Conservation (phyloP, 768 basidiomycete genomes). For the Rhizopogon vinicolor region DNA sequence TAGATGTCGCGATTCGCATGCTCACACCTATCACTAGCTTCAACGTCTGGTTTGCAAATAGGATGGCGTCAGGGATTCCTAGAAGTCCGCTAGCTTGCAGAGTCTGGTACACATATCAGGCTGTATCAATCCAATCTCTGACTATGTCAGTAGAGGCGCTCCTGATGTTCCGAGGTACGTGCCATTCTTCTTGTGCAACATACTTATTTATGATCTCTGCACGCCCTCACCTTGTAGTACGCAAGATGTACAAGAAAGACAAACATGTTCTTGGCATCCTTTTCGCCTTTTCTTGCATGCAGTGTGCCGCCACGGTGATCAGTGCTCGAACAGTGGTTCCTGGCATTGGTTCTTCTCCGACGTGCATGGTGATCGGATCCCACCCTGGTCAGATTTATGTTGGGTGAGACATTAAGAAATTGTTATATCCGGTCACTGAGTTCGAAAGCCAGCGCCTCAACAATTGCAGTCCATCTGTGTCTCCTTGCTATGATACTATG, state of each 20-base stretch:
- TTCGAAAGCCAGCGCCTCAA: conserved; percentile 10
- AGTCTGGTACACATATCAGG: conserved; percentile 15
- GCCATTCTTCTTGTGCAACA: neutral
- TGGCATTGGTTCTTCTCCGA: conserved; percentile 6
- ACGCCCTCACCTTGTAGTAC: conserved; percentile 4
- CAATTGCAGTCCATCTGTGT: conserved; percentile 8
- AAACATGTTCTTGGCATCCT: conserved; percentile 8
- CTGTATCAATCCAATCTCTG: conserved; percentile 9
- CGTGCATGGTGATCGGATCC: conserved; percentile 11
- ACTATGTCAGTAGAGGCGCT: conserved; percentile 7
- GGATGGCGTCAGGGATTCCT: conserved; percentile 11
- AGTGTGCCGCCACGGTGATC: conserved; percentile 12
- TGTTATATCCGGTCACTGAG: neutral
- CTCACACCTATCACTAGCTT: conserved; percentile 7
- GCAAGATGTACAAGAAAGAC: conserved; percentile 10
- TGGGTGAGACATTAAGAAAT: conserved; percentile 5
- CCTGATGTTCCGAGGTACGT: conserved; percentile 17
- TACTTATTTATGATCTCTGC: neutral
- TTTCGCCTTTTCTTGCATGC: conserved; percentile 4
- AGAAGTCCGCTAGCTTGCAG: conserved; percentile 7
- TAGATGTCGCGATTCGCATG: no score
- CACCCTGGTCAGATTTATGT: conserved; percentile 14
- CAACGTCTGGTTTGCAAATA: conserved; percentile 15
- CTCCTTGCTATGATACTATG: conserved; percentile 17
- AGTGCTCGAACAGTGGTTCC: conserved; percentile 11